Evolutionary conservation across 1,284 basidiomycete species (phyloP), one percentile per base, ranked within the genome.

Genomic region (Sanghuangporus baumii): DNA sequence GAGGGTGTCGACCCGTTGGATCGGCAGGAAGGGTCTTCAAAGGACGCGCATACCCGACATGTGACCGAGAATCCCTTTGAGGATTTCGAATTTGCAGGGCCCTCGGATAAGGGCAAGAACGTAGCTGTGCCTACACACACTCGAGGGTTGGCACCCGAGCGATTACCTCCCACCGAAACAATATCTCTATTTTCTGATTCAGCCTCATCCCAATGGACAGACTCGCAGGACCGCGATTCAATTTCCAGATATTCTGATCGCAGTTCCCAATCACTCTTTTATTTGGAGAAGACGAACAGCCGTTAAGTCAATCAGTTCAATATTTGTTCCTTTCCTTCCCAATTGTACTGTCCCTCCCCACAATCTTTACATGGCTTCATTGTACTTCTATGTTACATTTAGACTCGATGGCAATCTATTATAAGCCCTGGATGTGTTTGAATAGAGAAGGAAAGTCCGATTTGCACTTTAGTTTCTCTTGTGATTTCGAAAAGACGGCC

Each of bases 391-490:
- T 36, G 31, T 14, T 36, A 14, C 14, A 36, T 20, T 46, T 18
- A 18, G 8, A 46, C 20, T 4, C 16, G 20, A 26, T 12, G 18
- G 4, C 52, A 36, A 36, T n/a, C 52, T 31, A 50, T 41, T 75
- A 87, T 67, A 87, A 71, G 60, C 85, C 84, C 48, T 76, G 73
- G 66, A 88, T 88, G 69, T 78, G 78, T 71, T 80, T 84, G 58
- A 91, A 73, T 71, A 88, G 84, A 34, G 75, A 75, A 48, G 84
- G 79, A 41, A 89, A 78, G 70, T 85, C 79, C 61, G 82, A 82
- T 70, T 80, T 83, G 74, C 84, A 87, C 65, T 81, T 76, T 64
- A 91, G 73, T 59, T 74, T 69, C 40, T 81, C 78, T 31, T 78
- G 74, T 57, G 72, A 83, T 62, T 75, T 79, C n/a, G 88, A 88